Conservation (phyloP, 371 early-diverging fungal genomes). For the Circinella minor region DNA sequence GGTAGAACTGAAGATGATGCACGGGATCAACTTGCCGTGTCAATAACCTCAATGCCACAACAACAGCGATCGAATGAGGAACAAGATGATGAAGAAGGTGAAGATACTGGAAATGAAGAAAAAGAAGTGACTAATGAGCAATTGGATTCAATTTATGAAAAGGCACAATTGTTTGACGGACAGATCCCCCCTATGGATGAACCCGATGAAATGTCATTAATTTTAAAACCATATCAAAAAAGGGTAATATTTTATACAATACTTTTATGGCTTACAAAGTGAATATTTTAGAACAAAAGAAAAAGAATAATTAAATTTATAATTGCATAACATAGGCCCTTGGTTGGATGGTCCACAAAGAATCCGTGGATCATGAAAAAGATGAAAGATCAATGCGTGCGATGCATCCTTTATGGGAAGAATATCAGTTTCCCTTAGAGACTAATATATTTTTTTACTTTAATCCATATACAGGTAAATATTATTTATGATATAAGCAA, state of each 20-base stretch:
- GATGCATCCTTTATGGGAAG: constrained; percentile 73
- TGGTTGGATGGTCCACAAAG: constrained; percentile 70
- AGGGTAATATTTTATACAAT: constrained; percentile 29
- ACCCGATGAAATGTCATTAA: constrained; percentile 51
- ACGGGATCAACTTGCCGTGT: constrained; percentile 33
- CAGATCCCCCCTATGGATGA: constrained; percentile 56
- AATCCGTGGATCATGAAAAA: constrained; percentile 31
- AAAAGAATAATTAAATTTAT: too few species aligned
- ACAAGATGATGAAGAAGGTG: constrained; percentile 9
- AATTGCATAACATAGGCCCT: constrained; percentile 35
- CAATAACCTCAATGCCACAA: constrained; percentile 14
- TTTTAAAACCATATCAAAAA: constrained; percentile 69
- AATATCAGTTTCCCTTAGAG: constrained; percentile 52
- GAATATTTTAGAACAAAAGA: background rate
- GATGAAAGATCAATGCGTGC: constrained; percentile 41
- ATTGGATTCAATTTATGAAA: constrained; percentile 64
- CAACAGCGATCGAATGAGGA: constrained; percentile 3
- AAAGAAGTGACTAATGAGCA: constrained; percentile 62
- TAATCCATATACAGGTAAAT: constrained; percentile 63
- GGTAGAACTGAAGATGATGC: constrained; percentile 24
- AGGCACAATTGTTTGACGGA: constrained; percentile 61
- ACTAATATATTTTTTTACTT: constrained; percentile 52
- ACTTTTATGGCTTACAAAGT: background rate
- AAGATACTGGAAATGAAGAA: constrained; percentile 35
- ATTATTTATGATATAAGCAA: too few species aligned